Conservation (phyloP, 2,329 filamentous ascomycete species). For the Dothideomycetes sp. region DNA sequence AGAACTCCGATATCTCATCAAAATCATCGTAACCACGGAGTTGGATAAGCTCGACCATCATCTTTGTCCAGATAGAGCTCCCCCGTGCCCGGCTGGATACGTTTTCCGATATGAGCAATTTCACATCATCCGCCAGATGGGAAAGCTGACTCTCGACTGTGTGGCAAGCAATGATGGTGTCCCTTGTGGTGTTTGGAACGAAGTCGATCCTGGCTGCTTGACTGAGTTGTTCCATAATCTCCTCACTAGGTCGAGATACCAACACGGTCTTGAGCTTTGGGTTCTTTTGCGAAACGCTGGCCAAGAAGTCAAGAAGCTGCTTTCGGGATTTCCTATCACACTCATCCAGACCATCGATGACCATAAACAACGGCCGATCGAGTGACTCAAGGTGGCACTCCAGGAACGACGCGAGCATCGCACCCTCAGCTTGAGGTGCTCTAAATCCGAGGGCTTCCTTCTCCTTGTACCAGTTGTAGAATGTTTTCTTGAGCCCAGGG, state of each 20-base stretch:
- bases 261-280: neutral
- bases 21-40: neutral
- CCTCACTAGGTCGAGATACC: neutral
- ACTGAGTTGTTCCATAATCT: neutral
- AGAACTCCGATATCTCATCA: neutral
- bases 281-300: neutral
- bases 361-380: neutral
- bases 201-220: neutral
- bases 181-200: neutral
- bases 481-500: conserved; percentile 2
- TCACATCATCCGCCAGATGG: neutral
- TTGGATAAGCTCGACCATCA: conserved; percentile 1
- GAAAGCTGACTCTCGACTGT: neutral
- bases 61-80: conserved; percentile 2
- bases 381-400: neutral
- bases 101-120: neutral
- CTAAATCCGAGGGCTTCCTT: neutral
- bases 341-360: conserved; percentile 8
- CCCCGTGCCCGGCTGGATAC: neutral
- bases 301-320: neutral
- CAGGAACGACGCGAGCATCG: neutral
- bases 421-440: neutral
- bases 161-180: neutral
- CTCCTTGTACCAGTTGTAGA: conserved; percentile 7
- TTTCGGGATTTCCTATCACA: neutral